Percentiles rank a stretch among this genome's conserved stretches.
Conservation (phyloP, 2,329 filamentous ascomycete genomes). For the Mariannaea elegans region DNA sequence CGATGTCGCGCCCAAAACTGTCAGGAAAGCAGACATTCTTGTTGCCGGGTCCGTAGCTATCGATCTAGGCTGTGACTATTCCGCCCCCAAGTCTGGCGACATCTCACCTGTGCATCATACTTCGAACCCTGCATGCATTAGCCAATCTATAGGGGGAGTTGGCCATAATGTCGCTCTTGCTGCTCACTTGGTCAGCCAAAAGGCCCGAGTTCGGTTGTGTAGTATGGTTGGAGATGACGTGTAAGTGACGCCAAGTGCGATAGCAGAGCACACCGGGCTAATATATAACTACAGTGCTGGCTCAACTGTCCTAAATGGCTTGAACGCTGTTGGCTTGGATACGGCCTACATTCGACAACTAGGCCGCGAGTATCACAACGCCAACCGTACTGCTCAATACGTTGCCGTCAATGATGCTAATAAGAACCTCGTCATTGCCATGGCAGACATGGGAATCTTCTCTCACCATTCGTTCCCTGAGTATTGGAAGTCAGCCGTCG, state of each 20-base stretch:
- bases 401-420: conserved; percentile 85
- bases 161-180: conserved; percentile 92
- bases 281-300: conserved; percentile 66
- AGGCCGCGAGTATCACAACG: conserved; percentile 55
- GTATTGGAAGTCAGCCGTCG: conserved; percentile 69
- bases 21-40: conserved; percentile 69
- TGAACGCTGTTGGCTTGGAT: conserved; percentile 72
- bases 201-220: conserved; percentile 73
- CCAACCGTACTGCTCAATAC: conserved; percentile 85
- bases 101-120: conserved; percentile 70
- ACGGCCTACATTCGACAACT: conserved; percentile 69
- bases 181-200: conserved; percentile 72
- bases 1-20: conserved; percentile 19
- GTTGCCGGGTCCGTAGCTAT: conserved; percentile 92
- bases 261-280: background rate
- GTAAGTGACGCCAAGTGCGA: conserved; percentile 50
- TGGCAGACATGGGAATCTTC: conserved; percentile 95
- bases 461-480: conserved; percentile 61
- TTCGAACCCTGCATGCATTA: conserved; percentile 85
- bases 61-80: conserved; percentile 85
- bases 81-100: conserved; percentile 37
- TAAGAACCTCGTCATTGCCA: conserved; percentile 87
- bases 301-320: conserved; percentile 72
- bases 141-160: conserved; percentile 87
- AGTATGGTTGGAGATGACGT: conserved; percentile 84